Evolutionary conservation across 495 filamentous ascomycete genomes (phyloP).

Genomic region (Podospora conica): DNA sequence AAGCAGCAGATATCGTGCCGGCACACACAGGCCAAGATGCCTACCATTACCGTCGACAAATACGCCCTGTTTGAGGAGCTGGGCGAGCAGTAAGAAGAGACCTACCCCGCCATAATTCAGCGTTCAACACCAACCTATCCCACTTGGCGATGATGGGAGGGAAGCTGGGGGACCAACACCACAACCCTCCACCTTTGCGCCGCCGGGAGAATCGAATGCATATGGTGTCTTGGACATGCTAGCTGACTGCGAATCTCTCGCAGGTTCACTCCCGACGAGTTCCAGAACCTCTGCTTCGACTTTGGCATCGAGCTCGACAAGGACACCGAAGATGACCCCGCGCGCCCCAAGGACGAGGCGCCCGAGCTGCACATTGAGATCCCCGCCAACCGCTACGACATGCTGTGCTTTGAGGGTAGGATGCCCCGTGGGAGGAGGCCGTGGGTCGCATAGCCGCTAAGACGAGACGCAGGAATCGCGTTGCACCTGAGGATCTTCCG

Average conservation of each 20-base stretch:
- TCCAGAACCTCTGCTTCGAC: slow-evolving; percentile 97
- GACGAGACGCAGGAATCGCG: slow-evolving; percentile 53
- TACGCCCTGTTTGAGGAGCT: slow-evolving; percentile 88
- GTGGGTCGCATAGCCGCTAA: slow-evolving; percentile 2
- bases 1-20: background rate
- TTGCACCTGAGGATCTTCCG: slow-evolving; percentile 95
- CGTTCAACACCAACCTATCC: background rate
- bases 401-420: slow-evolving; percentile 87
- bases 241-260: background rate
- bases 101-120: slow-evolving; percentile 22
- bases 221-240: background rate
- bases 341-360: slow-evolving; percentile 71
- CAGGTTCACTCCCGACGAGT: slow-evolving; percentile 86
- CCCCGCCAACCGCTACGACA: slow-evolving; percentile 96
- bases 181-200: background rate
- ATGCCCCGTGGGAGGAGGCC: background rate
- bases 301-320: slow-evolving; percentile 98
- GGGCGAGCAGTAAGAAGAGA: slow-evolving; percentile 64
- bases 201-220: background rate
- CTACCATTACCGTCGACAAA: slow-evolving; percentile 94
- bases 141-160: background rate
- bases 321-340: slow-evolving; percentile 66
- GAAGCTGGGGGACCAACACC: background rate
- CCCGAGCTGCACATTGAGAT: slow-evolving; percentile 98
- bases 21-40: slow-evolving; percentile 45